Percentiles rank a stretch among this genome's conserved stretches.
phyloP scores from a whole-genome alignment of 2,329 filamentous ascomycete genomes.

The Amphichorda felina region DNA sequence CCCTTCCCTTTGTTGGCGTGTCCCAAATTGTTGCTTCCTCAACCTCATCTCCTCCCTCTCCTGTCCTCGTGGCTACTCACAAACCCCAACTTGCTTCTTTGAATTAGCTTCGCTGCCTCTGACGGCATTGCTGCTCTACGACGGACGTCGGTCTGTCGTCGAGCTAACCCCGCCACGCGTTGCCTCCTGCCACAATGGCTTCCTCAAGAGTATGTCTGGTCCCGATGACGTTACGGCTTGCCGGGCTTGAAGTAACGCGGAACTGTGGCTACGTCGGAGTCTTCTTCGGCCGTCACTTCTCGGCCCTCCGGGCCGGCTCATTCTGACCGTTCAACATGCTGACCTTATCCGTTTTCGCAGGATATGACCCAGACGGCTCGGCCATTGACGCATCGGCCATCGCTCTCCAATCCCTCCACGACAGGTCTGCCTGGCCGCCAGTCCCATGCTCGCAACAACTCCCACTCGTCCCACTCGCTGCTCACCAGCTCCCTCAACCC shows the following conservation, averaged over 20 bases:
- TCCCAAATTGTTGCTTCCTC: constrained; percentile 1
- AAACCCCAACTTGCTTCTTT: constrained; percentile 1
- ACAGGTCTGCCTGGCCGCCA: constrained; percentile 49
- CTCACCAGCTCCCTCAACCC: constrained; percentile 67
- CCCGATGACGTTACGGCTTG: neutral
- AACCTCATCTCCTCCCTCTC: constrained; percentile 3
- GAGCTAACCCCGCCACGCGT: constrained; percentile 15
- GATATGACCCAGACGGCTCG: constrained; percentile 55
- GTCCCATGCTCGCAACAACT: constrained; percentile 62
- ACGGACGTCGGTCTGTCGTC: constrained; percentile 7
- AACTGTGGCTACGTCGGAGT: too few relatives aligned
- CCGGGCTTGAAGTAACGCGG: too few relatives aligned
- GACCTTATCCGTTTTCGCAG: constrained; percentile 20
- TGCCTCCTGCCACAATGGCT: constrained; percentile 35
- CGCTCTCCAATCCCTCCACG: constrained; percentile 43
- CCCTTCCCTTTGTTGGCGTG: constrained; percentile 3
- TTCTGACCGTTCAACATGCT: neutral
- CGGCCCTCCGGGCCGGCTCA: too few relatives aligned
- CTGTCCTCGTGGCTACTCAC: too few relatives aligned
- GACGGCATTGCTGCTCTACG: constrained; percentile 1
- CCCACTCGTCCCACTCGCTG: constrained; percentile 76
- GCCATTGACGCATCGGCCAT: constrained; percentile 52
- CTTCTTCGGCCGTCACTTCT: too few relatives aligned
- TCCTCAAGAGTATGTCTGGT: constrained; percentile 44
- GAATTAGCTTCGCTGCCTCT: neutral